Percentiles rank a stretch among this genome's conserved stretches.
These are phyloP conservation scores for Naganishia friedmannii DNA, from an alignment of 768 basidiomycete genomes.

Conservation along the genomic window DNA sequence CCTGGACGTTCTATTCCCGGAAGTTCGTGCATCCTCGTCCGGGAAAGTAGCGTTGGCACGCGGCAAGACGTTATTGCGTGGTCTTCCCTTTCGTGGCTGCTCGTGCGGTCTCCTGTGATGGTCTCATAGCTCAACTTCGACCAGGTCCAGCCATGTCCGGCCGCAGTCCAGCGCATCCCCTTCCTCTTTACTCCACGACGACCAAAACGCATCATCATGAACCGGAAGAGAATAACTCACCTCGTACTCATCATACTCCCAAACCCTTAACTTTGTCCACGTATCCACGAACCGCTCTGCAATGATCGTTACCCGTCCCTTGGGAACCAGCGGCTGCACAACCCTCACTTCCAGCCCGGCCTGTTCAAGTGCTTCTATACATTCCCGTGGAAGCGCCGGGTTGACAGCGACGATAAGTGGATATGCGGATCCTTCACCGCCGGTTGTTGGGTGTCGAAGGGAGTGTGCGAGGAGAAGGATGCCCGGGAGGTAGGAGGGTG, in stretches of 20 bases:
- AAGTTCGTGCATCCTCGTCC: too few species aligned
- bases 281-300: constrained; percentile 42
- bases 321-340: constrained; percentile 31
- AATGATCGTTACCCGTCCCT: constrained; percentile 32
- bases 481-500: constrained; percentile 83
- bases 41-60: too few species aligned
- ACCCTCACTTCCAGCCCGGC: constrained; percentile 31
- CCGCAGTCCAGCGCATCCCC: too few species aligned
- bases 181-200: too few species aligned
- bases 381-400: constrained; percentile 57
- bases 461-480: constrained; percentile 78
- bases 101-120: too few species aligned
- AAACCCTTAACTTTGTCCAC: constrained; percentile 60
- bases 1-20: too few species aligned
- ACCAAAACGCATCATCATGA: too few species aligned
- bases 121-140: too few species aligned
- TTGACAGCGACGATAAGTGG: constrained; percentile 75
- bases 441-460: constrained; percentile 60
- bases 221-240: constrained; percentile 52
- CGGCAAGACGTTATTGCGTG: too few species aligned
- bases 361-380: constrained; percentile 24
- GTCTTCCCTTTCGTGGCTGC: too few species aligned
- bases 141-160: too few species aligned
- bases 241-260: constrained; percentile 67
- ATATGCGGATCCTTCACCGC: constrained; percentile 60